Base-by-base conservation (phyloP, 345 rosid species). In the Turnera subulata region DNA sequence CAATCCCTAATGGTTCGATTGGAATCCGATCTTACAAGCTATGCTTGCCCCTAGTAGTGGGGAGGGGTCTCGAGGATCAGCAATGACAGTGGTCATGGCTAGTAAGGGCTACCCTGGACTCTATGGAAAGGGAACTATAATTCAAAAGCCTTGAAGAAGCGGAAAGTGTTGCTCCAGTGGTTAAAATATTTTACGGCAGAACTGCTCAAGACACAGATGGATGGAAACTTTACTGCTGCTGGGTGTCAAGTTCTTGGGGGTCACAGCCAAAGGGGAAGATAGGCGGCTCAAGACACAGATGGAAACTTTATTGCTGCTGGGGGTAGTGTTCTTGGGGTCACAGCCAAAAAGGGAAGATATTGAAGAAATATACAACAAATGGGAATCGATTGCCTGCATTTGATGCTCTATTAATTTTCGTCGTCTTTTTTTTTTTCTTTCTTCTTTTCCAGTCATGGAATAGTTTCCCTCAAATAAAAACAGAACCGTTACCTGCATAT, bases 41-140 rank as follows among this genome's bases (percentile, higher is more conserved):
- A 73, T 89, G 56, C 80, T 86, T 68, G 92, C 98, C 2, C 93
- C 98, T 19, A 82, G 95, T 71, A 82, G 64, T 65, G 96, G 96
- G 50, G 77, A 85, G 51, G 86, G 97, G 98, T 89, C 98, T 16
- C 76, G 83, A 12, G 93, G 85, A 37, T 83, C 89, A 65, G 86
- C 98, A 32, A 86, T 89, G 95, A 95, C 86, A 47, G 95, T 89
- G 21, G 99, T 89, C 50, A 83, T 93, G 99, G 99, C 97, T 13
- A 89, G 91, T 71, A 75, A 87, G 33, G 99, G 94, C 45, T 93
- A 93, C 57, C 99, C 97, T 0, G 91, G 92, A 35, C 67, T 89
- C 42, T 89, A 87, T 11, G 78, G 78, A 76, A 89, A 84, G 80
- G 96, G 96, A 20, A 54, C 85, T 0, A 55, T 84, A 45, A 83